Percentiles rank a stretch among this genome's conserved stretches.
phyloP scores from a whole-genome alignment of 2,329 filamentous ascomycete species.

The Botrytis cinerea region DNA sequence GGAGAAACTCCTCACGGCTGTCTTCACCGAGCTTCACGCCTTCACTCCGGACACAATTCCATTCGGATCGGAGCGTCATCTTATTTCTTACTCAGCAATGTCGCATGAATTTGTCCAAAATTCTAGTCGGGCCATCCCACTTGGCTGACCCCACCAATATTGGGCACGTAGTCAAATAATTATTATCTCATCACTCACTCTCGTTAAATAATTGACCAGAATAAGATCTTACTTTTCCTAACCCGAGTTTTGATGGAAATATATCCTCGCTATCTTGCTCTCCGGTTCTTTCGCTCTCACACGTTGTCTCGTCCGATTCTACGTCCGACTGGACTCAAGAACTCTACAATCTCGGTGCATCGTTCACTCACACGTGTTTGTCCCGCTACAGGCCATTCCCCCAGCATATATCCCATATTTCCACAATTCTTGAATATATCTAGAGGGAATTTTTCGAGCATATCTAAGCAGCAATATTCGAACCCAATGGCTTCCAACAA shows the following conservation, averaged over 20 bases:
- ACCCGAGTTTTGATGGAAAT: slow-evolving; percentile 21
- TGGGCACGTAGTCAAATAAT: neutral
- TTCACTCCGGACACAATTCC: neutral
- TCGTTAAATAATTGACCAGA: neutral
- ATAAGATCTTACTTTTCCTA: neutral
- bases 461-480: neutral
- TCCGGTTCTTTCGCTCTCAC: neutral
- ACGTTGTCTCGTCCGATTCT: neutral
- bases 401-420: neutral
- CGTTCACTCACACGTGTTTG: neutral
- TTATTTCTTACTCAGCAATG: slow-evolving; percentile 11
- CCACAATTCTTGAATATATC: neutral
- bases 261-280: slow-evolving; percentile 10
- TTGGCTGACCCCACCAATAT: neutral
- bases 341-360: neutral
- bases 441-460: neutral
- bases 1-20: neutral
- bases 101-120: neutral
- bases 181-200: neutral
- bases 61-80: neutral
- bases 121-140: slow-evolving; percentile 6
- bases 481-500: slow-evolving; percentile 17
- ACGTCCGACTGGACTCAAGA: neutral
- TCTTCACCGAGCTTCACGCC: neutral
- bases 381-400: neutral